These are phyloP conservation scores for Plasmodium vivax DNA, from an alignment of 169 alveolate species.

Conservation along the genomic window DNA sequence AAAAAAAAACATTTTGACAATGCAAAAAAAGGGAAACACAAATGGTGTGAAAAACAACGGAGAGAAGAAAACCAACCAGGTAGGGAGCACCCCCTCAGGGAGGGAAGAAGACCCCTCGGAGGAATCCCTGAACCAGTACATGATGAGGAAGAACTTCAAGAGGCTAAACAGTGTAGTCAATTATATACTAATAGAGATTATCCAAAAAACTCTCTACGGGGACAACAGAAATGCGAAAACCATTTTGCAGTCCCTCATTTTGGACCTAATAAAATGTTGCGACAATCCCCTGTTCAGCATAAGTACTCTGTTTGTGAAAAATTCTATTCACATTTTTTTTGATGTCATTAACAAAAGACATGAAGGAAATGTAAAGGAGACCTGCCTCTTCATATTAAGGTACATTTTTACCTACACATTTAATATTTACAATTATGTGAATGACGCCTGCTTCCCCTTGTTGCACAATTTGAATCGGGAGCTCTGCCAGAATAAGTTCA, in stretches of 20 bases:
- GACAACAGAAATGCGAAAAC: constrained; percentile 58
- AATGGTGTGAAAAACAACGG: not conserved
- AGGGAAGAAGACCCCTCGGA: not conserved
- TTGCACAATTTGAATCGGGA: constrained; percentile 34
- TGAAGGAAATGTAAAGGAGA: constrained; percentile 56
- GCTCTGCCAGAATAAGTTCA: constrained; percentile 11
- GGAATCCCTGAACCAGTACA: constrained; percentile 18
- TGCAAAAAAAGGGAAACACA: not conserved
- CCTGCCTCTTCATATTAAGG: constrained; percentile 29
- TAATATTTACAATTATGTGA: constrained; percentile 50
- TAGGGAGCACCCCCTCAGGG: not conserved
- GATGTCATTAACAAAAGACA: constrained; percentile 46
- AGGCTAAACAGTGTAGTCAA: constrained; percentile 43
- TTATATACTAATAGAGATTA: constrained; percentile 61
- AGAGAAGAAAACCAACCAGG: not conserved
- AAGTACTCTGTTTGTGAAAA: constrained; percentile 57
- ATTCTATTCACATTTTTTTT: constrained; percentile 28
- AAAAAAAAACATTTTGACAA: not conserved
- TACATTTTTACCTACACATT: constrained; percentile 50
- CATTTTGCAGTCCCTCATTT: constrained; percentile 19
- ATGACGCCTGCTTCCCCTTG: constrained; percentile 36
- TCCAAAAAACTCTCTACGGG: constrained; percentile 32
- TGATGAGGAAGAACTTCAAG: constrained; percentile 39
- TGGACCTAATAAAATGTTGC: constrained; percentile 68
- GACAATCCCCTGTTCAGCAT: constrained; percentile 64